phyloP scores from a whole-genome alignment of 73 alveolate genomes.

The Effrenium voratum region DNA sequence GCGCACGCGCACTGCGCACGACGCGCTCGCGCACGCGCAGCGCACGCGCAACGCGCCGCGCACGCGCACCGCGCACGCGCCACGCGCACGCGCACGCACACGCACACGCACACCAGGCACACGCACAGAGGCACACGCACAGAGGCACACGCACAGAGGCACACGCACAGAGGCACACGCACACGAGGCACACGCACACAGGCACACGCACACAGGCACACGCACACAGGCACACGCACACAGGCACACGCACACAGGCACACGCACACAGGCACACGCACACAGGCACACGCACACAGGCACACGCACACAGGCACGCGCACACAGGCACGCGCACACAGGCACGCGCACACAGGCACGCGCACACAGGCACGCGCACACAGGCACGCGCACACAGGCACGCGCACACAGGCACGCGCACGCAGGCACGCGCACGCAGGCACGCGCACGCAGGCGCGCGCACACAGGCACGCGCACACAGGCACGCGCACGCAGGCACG shows the following conservation, averaged over 20 bases:
- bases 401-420: background rate
- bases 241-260: conserved; percentile 10
- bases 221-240: background rate
- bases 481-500: background rate
- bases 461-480: background rate
- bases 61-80: background rate
- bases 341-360: conserved; percentile 32
- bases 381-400: conserved; percentile 6
- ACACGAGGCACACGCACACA: background rate
- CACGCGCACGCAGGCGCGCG: background rate
- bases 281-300: background rate
- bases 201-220: conserved; percentile 6
- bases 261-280: background rate
- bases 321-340: conserved; percentile 15
- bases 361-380: conserved; percentile 4
- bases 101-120: background rate
- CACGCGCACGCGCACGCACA: conserved; percentile 8
- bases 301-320: conserved; percentile 9
- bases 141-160: background rate
- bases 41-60: background rate
- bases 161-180: background rate
- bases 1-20: conserved; percentile 13
- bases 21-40: background rate
- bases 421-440: conserved; percentile 11
- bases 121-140: background rate